phyloP scores from a whole-genome alignment of 2,329 filamentous ascomycete genomes.

The Periconia macrospinosa region DNA sequence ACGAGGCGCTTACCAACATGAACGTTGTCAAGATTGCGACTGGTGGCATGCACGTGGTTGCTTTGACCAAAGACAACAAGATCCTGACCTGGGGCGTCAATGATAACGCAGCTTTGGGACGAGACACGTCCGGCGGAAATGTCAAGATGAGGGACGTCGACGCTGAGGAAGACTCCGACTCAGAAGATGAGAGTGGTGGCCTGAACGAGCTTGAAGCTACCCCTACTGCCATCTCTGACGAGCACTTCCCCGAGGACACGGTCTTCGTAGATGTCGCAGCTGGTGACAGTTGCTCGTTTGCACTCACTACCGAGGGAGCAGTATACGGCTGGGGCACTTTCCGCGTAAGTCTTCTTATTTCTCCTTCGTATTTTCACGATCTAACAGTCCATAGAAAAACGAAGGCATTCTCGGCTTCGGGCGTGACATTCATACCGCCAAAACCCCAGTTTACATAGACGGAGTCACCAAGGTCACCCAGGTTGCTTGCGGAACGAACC shows the following conservation, averaged over 20 bases:
- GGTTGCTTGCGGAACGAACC: slow-evolving; percentile 70
- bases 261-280: slow-evolving; percentile 69
- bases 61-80: slow-evolving; percentile 76
- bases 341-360: slow-evolving; percentile 53
- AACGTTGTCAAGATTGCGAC: slow-evolving; percentile 75
- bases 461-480: slow-evolving; percentile 67
- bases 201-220: slow-evolving; percentile 74
- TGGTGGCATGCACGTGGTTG: slow-evolving; percentile 80
- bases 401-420: slow-evolving; percentile 69
- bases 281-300: slow-evolving; percentile 75
- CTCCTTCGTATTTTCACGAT: not conserved
- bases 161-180: slow-evolving; percentile 52
- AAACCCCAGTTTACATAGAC: slow-evolving; percentile 58
- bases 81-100: slow-evolving; percentile 88
- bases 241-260: slow-evolving; percentile 63
- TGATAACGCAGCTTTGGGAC: slow-evolving; percentile 78
- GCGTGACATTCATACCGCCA: slow-evolving; percentile 43
- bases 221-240: slow-evolving; percentile 59
- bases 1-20: slow-evolving; percentile 61
- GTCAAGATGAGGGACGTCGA: slow-evolving; percentile 61
- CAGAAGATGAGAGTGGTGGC: slow-evolving; percentile 61
- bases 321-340: slow-evolving; percentile 88
- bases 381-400: slow-evolving; percentile 53
- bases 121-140: slow-evolving; percentile 67
- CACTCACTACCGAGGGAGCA: slow-evolving; percentile 71